Evolutionary conservation across 106 monocot genomes (phyloP).

Genomic region (Phalaenopsis aphrodite): DNA sequence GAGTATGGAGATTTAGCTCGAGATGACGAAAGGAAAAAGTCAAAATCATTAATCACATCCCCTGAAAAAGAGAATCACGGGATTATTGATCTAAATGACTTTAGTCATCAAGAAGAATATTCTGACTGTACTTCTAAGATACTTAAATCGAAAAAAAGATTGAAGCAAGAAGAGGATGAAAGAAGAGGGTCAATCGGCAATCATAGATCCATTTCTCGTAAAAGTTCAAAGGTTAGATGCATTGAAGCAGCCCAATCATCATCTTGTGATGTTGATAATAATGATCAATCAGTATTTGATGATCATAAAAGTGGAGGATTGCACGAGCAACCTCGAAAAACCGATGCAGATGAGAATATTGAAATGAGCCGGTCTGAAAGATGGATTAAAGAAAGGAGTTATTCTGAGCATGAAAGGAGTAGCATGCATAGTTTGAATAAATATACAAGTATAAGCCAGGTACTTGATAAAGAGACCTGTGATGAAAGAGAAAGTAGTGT

Average conservation of each 20-base stretch:
- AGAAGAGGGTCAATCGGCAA: conserved; percentile 8
- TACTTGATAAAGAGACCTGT: conserved; percentile 14
- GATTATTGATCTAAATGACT: conserved; percentile 5
- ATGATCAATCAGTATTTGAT: conserved; percentile 21
- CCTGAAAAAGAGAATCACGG: conserved; percentile 16
- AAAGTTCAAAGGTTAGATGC: conserved; percentile 12
- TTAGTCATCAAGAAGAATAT: conserved; percentile 12
- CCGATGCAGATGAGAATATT: conserved; percentile 2
- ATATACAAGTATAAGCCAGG: conserved; percentile 9
- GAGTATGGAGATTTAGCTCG: conserved; percentile 7
- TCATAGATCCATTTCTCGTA: conserved; percentile 19
- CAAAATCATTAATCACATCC: conserved; percentile 6
- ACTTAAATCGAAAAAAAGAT: conserved; percentile 7
- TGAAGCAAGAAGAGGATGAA: conserved; percentile 11
- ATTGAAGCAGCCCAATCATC: conserved; percentile 15
- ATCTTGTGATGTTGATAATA: conserved; percentile 18
- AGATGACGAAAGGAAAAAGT: neutral
- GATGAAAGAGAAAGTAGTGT: conserved; percentile 19
- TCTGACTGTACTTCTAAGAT: conserved; percentile 12
- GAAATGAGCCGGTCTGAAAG: conserved; percentile 5
- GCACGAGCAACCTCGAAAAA: conserved; percentile 3
- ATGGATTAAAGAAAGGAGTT: neutral
- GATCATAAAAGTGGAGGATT: conserved; percentile 18
- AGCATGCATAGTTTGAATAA: conserved; percentile 12
- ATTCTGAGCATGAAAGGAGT: conserved; percentile 13